Evolutionary conservation across 73 alveolate genomes (phyloP).

Genomic region (Durusdinium trenchii): DNA sequence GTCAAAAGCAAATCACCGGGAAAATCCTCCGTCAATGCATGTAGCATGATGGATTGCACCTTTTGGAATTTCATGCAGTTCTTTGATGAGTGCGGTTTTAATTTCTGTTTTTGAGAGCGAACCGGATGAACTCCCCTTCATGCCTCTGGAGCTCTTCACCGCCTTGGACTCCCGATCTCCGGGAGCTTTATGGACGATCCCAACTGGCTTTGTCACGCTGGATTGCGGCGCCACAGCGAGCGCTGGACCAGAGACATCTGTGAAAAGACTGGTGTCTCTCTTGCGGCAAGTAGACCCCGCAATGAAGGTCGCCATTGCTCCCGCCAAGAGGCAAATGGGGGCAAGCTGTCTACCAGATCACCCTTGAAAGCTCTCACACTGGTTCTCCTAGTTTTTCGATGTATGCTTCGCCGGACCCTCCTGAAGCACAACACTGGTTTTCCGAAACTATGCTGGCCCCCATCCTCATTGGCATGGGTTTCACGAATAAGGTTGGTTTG

Average conservation of each 20-base stretch:
- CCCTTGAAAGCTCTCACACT: not conserved
- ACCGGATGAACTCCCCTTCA: not conserved
- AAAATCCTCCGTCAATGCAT: not conserved
- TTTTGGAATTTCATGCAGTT: not conserved
- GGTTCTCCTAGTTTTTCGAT: no score
- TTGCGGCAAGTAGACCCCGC: not conserved
- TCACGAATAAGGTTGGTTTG: no score
- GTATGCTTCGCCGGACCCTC: no score
- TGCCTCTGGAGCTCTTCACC: not conserved
- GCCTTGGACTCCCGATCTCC: no score
- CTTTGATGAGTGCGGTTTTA: not conserved
- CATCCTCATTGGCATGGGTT: no score
- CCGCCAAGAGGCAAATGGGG: not conserved
- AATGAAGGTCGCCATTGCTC: not conserved
- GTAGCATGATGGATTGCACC: not conserved
- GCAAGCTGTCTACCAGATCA: no score
- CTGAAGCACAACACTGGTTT: no score
- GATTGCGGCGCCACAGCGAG: not conserved
- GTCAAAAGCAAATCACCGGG: not conserved
- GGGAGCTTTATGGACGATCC: no score
- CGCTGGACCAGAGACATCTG: not conserved
- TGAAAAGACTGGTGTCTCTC: not conserved
- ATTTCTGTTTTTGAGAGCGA: no score
- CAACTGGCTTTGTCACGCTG: not conserved
- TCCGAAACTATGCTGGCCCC: no score